A percentile compares a stretch with the other conserved stretches of the same genome.
These are phyloP conservation scores for Jackrogersella minutella DNA, from an alignment of 495 filamentous ascomycete species.

Conservation along the genomic window DNA sequence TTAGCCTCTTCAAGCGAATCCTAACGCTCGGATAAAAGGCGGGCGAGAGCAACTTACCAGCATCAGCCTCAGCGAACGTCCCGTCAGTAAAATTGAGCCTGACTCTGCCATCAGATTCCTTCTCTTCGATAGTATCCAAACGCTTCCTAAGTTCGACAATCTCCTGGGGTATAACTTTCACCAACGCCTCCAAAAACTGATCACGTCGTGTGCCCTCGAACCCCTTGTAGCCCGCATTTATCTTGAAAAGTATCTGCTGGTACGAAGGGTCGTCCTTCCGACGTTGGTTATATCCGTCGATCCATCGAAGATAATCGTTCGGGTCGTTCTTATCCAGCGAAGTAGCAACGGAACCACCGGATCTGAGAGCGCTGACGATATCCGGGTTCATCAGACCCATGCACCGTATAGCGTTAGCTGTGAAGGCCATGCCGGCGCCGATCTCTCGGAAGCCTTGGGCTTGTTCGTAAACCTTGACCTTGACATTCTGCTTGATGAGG, in stretches of 20 bases:
- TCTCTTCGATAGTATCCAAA: slow-evolving; percentile 37
- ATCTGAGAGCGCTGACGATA: slow-evolving; percentile 53
- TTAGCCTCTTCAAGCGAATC: slow-evolving; percentile 2
- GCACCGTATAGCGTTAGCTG: slow-evolving; percentile 61
- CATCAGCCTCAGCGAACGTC: slow-evolving; percentile 49
- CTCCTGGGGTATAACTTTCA: slow-evolving; percentile 55
- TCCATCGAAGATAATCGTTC: slow-evolving; percentile 42
- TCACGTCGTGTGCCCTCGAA: slow-evolving; percentile 56
- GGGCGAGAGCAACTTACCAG: slow-evolving; percentile 21
- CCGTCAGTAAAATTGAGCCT: slow-evolving; percentile 47
- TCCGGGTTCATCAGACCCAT: slow-evolving; percentile 58
- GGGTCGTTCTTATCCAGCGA: slow-evolving; percentile 45
- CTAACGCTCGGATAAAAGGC: too few species aligned
- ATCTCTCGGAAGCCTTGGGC: slow-evolving; percentile 59
- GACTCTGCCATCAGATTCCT: slow-evolving; percentile 18
- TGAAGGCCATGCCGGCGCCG: slow-evolving; percentile 65
- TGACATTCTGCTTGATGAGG: slow-evolving; percentile 46
- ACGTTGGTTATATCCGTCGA: slow-evolving; percentile 34
- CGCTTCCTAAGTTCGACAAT: slow-evolving; percentile 46
- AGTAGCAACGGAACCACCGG: slow-evolving; percentile 53
- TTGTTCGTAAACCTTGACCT: slow-evolving; percentile 60
- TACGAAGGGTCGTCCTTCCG: slow-evolving; percentile 24
- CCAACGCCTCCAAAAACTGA: slow-evolving; percentile 59
- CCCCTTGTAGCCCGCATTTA: slow-evolving; percentile 32
- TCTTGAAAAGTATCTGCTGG: slow-evolving; percentile 30